Percentiles rank a stretch among this genome's conserved stretches.
These are phyloP conservation scores for Phoenix roebelenii DNA, from an alignment of 176 grass and related monocot species.

Conservation along the genomic window DNA sequence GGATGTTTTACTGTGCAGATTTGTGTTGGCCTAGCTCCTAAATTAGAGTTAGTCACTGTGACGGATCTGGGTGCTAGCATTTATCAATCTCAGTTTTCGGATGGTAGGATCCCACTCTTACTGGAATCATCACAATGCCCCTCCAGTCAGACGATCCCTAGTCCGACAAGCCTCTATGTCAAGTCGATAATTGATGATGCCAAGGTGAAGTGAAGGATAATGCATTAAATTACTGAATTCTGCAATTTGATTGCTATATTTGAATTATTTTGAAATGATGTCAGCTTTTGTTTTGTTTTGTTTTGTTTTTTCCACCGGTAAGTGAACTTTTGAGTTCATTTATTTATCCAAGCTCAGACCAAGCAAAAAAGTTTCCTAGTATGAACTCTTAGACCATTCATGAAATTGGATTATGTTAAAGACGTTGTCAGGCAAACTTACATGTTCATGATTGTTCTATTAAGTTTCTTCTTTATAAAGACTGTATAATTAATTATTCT, in stretches of 20 bases:
- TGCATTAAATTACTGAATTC: neutral
- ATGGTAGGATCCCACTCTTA: neutral
- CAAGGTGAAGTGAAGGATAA: neutral
- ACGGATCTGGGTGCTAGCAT: neutral
- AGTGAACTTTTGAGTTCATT: no score
- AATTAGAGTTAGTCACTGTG: neutral
- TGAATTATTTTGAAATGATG: no score
- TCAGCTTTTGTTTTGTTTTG: no score
- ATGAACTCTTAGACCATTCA: no score
- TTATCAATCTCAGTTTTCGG: neutral
- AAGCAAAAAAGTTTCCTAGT: no score
- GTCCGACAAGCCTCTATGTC: neutral
- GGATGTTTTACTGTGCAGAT: neutral
- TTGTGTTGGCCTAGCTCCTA: neutral
- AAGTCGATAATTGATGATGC: neutral
- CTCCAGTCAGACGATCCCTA: neutral
- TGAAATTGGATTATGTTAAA: no score
- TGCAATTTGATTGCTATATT: neutral
- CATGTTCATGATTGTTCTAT: no score
- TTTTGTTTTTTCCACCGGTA: no score
- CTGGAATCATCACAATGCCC: neutral
- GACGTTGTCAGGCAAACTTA: no score
- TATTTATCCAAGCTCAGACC: no score
- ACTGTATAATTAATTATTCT: no score
- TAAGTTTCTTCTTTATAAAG: no score